Evolutionary conservation across 2,329 filamentous ascomycete species (phyloP), one percentile per base, ranked within the genome.

Genomic region (Juglanconis oblonga): DNA sequence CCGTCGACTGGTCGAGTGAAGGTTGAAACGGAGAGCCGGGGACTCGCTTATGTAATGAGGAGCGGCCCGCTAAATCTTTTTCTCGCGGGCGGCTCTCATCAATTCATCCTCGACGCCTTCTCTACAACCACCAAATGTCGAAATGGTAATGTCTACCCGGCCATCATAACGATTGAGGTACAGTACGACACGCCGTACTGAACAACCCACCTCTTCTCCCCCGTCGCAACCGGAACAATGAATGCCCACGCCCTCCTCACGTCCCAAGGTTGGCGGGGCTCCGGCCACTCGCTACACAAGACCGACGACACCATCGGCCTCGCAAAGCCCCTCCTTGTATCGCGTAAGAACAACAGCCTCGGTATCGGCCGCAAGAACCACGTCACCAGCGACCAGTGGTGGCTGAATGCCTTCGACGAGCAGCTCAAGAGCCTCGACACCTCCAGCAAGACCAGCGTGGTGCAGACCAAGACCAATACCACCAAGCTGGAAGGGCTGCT

Each of bases 361-460:
- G 94, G 94, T 31, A 79, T 98, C 5, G 94, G 94, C 57, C 87
- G 90, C 71, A 92, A 91, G 73, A 79, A 81, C 60, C 83, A 86
- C 64, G 81, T 81, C 64, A 84, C 82, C 29, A 84, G 81, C 67
- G 94, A 97, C 71, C 92, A 97, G 73, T 99, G 95, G 95, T 99
- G 95, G 95, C 82, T 97, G 75, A 89, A 91, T 61, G 95, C 95
- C 10, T 97, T 97, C 67, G 94, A 98, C 74, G 88, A 92, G 72
- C 92, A 93, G 58, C 78, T 97, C 65, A 90, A 95, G 73, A 90
- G 88, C 4, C 81, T 97, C 56, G 89, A 90, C 70, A 86, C 83
- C 1, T 80, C 81, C 31, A 79, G 80, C 65, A 75, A 83, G 65
- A 81, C 85, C 56, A 76, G 79, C 66, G 77, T 86, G 58, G 75